A percentile compares a stretch with the other conserved stretches of the same genome.
Evolutionary conservation across 164 flowering plant genomes (phyloP).

Genomic region (Kingdonia uniflora): DNA sequence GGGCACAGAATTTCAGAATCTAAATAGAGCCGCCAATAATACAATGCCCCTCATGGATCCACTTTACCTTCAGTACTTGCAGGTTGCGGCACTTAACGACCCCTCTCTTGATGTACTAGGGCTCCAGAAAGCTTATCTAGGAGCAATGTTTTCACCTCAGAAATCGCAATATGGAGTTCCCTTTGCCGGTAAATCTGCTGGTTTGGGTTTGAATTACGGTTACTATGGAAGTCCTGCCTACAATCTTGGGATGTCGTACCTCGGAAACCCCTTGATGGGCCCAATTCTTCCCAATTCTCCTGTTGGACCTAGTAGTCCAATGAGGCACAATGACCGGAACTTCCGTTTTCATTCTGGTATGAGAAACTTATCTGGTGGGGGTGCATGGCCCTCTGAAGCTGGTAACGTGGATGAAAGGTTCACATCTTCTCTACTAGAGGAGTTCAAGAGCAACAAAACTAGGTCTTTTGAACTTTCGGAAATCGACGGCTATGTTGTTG

Average conservation of each 20-base stretch:
- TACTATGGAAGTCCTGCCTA: conserved; percentile 58
- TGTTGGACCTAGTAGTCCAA: conserved; percentile 62
- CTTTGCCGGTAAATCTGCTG: conserved; percentile 33
- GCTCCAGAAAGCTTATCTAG: conserved; percentile 70
- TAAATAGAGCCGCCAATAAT: conserved; percentile 42
- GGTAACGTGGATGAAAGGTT: conserved; percentile 41
- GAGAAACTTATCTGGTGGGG: conserved; percentile 61
- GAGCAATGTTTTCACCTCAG: conserved; percentile 46
- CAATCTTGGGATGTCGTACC: conserved; percentile 63
- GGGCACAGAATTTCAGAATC: conserved; percentile 45
- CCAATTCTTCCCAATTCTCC: conserved; percentile 54
- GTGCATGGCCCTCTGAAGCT: conserved; percentile 52
- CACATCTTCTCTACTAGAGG: conserved; percentile 63
- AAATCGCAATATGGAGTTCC: conserved; percentile 57
- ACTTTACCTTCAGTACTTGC: conserved; percentile 57
- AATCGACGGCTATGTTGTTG: conserved; percentile 81
- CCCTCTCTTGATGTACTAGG: conserved; percentile 32
- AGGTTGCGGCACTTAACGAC: conserved; percentile 44
- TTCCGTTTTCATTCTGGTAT: conserved; percentile 45
- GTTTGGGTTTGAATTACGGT: conserved; percentile 39
- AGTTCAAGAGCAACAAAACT: conserved; percentile 73
- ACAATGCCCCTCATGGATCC: conserved; percentile 45
- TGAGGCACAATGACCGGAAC: conserved; percentile 53
- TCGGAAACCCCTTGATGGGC: conserved; percentile 66
- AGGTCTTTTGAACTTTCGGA: conserved; percentile 79